These are phyloP conservation scores for Phaeotremella skinneri DNA, from an alignment of 768 basidiomycete genomes.

Conservation along the genomic window DNA sequence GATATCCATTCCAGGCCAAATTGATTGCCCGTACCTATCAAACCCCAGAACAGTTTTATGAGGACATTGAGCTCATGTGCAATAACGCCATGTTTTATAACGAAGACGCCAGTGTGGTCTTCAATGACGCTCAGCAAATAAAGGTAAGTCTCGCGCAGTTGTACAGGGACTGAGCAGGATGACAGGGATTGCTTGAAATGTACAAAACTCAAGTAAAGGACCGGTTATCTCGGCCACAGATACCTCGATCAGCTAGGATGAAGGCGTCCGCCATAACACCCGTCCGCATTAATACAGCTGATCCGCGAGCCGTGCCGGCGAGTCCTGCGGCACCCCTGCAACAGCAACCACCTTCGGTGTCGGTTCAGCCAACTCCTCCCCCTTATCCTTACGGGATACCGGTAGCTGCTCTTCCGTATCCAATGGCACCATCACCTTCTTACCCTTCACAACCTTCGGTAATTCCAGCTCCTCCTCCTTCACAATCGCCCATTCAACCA, in stretches of 20 bases:
- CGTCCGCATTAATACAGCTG: neutral
- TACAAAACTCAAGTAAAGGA: constrained; percentile 13
- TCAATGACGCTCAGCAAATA: constrained; percentile 44
- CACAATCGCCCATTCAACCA: constrained; percentile 12
- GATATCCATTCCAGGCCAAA: constrained; percentile 64
- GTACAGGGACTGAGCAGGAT: neutral
- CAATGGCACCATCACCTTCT: constrained; percentile 5
- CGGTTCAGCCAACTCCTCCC: neutral
- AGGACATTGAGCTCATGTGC: constrained; percentile 86
- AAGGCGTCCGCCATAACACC: neutral
- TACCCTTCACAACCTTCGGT: constrained; percentile 12
- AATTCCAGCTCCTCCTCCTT: constrained; percentile 4
- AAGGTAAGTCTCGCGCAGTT: constrained; percentile 30
- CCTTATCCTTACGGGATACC: neutral
- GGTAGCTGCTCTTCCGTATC: neutral
- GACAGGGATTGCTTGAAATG: neutral
- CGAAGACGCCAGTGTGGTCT: constrained; percentile 61
- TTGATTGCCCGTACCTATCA: constrained; percentile 76
- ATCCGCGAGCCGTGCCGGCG: neutral
- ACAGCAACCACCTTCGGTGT: constrained; percentile 3
- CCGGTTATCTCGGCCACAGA: constrained; percentile 18
- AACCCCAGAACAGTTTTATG: constrained; percentile 67
- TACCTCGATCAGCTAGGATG: constrained; percentile 10
- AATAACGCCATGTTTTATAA: constrained; percentile 86
- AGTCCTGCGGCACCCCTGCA: neutral